Base-by-base conservation (phyloP, 345 rosid genomes). In the Brassica rapa region DNA sequence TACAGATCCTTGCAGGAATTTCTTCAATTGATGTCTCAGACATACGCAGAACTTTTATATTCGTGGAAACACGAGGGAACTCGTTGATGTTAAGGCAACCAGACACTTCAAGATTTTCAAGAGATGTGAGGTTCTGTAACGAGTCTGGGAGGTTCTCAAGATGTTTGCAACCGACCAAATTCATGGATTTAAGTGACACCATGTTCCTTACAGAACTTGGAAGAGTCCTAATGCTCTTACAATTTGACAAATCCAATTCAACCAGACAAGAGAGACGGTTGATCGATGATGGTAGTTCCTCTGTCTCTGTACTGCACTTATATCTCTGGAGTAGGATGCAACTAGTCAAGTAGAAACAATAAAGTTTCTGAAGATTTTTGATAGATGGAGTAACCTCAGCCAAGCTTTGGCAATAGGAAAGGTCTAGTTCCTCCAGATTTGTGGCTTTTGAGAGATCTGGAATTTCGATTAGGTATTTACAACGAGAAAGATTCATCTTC, bases 91-190 rank as follows among this genome's bases (percentile, higher is more conserved):
- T 60, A 61, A 67, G 78, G 70, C 78, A 72, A 67, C 77, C 62
- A 46, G 46, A 75, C 6, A 84, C 57, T 76, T 72, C 49, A 62
- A 79, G 85, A 33, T 37, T 25, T 57, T 39, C 49, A n/a, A 84
- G 79, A 30, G 56, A 68, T 46, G 66, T 77, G 72, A 85, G 76
- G 6, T 14, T 8, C 11, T 73, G 77, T 5, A 73, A 41, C 23
- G 66, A 62, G 37, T 73, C 74, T 23, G 83, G 88, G 46, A 83
- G 81, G 79, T 49, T 73, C 41, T 67, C 78, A 30, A 85, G 81
- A 53, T 60, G 32, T 35, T 46, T 79, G 74, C 86, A 83, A 10
- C 64, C 72, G 2, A 2, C n/a, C 43, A 86, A 46, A 29, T 12
- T 9, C 11, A 86, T 56, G 16, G 4, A 6, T 53, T 32, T 25